phyloP scores from a whole-genome alignment of 441 rosid species.

The Gossypium aridum region DNA sequence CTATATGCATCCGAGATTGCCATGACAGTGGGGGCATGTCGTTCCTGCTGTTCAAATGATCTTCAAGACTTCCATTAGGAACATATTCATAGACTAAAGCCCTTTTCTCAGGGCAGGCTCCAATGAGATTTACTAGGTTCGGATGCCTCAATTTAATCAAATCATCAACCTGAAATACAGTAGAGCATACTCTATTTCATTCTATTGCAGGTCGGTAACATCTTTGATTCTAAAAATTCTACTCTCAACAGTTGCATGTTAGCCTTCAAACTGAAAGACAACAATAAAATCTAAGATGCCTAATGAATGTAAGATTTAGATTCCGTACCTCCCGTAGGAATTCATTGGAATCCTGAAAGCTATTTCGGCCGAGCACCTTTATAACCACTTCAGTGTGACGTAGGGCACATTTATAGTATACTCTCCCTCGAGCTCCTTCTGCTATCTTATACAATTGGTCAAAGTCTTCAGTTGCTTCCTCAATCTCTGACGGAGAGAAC shows the following conservation, averaged over 20 bases:
- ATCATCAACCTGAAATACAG: slow-evolving; percentile 31
- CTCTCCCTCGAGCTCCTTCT: slow-evolving; percentile 34
- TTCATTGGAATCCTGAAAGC: slow-evolving; percentile 30
- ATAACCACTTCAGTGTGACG: slow-evolving; percentile 37
- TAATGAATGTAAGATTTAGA: background rate
- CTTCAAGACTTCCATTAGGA: slow-evolving; percentile 46
- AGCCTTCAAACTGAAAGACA: background rate
- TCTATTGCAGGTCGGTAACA: background rate
- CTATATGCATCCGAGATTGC: slow-evolving; percentile 36
- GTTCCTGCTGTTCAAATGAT: slow-evolving; percentile 33
- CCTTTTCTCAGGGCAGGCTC: slow-evolving; percentile 36
- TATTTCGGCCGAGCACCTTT: slow-evolving; percentile 25
- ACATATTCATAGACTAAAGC: slow-evolving; percentile 37
- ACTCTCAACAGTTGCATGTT: background rate
- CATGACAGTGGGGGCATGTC: slow-evolving; percentile 33
- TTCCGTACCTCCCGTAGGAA: slow-evolving; percentile 38
- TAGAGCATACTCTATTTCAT: background rate
- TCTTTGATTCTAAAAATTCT: background rate
- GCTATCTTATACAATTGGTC: slow-evolving; percentile 34
- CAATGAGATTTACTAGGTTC: slow-evolving; percentile 38
- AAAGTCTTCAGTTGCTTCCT: slow-evolving; percentile 36
- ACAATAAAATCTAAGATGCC: background rate
- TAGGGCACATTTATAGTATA: slow-evolving; percentile 32
- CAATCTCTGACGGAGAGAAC: slow-evolving; percentile 34
- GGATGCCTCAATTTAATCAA: slow-evolving; percentile 45